Percentiles rank a stretch among this genome's conserved stretches.
These are phyloP conservation scores for Colletotrichum chlorophyti DNA, from an alignment of 2,329 filamentous ascomycete species.

Conservation along the genomic window DNA sequence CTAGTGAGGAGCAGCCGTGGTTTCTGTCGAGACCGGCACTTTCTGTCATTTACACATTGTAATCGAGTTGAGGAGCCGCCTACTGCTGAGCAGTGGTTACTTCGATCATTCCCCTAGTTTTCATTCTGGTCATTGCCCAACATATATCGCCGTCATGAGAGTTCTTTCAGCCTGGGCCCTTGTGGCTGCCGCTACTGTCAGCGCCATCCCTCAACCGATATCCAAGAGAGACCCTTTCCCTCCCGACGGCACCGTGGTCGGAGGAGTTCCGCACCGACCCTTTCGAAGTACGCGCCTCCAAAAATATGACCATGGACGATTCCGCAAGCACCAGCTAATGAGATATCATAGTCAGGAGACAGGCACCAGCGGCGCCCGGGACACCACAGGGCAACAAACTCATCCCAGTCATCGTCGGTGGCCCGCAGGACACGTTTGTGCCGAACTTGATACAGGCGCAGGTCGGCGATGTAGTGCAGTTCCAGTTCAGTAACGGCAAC, in stretches of 20 bases:
- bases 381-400: slow-evolving; percentile 24
- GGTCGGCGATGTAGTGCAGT: slow-evolving; percentile 47
- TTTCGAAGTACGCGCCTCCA: slow-evolving; percentile 5
- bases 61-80: neutral
- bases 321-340: neutral
- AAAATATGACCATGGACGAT: neutral
- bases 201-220: slow-evolving; percentile 19
- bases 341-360: slow-evolving; percentile 11
- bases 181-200: slow-evolving; percentile 13
- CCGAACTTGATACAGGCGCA: slow-evolving; percentile 43
- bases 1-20: slow-evolving; percentile 21
- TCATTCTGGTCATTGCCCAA: neutral
- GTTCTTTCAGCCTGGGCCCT: slow-evolving; percentile 11
- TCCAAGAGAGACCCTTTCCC: slow-evolving; percentile 19
- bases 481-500: slow-evolving; percentile 51
- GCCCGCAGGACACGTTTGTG: slow-evolving; percentile 43
- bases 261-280: slow-evolving; percentile 12
- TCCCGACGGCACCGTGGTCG: slow-evolving; percentile 15
- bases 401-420: slow-evolving; percentile 45
- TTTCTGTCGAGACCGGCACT: slow-evolving; percentile 5
- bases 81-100: slow-evolving; percentile 22
- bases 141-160: slow-evolving; percentile 24
- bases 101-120: slow-evolving; percentile 8
- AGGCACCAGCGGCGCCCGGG: slow-evolving; percentile 10
- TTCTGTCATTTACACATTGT: slow-evolving; percentile 21